phyloP scores from a whole-genome alignment of 768 basidiomycete species.

The Russula sp. region DNA sequence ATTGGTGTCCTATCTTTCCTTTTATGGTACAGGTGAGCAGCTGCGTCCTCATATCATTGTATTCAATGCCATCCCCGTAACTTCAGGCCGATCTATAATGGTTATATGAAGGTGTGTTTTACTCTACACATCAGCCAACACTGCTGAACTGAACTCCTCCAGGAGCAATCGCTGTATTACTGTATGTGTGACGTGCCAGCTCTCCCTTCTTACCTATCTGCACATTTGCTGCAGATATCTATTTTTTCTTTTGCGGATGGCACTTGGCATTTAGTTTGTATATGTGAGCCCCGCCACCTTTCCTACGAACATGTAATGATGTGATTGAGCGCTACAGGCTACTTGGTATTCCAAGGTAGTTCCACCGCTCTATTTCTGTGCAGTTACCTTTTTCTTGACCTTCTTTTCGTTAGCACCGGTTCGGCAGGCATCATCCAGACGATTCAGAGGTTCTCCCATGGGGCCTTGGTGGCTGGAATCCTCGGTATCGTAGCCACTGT shows the following conservation, averaged over 20 bases:
- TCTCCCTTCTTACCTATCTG: slow-evolving; percentile 22
- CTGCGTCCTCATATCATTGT: slow-evolving; percentile 4
- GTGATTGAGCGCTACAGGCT: slow-evolving; percentile 48
- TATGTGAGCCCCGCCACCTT: slow-evolving; percentile 48
- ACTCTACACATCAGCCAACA: not conserved
- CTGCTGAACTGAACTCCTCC: slow-evolving; percentile 24
- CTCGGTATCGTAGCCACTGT: slow-evolving; percentile 74
- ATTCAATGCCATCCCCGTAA: slow-evolving; percentile 15
- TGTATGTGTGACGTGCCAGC: slow-evolving; percentile 47
- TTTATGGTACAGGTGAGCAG: slow-evolving; percentile 84
- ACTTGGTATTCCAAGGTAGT: slow-evolving; percentile 83
- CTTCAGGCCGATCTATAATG: slow-evolving; percentile 88
- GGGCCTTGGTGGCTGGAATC: slow-evolving; percentile 71
- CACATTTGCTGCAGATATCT: slow-evolving; percentile 58
- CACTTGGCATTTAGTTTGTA: slow-evolving; percentile 90
- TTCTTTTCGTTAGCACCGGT: slow-evolving; percentile 57
- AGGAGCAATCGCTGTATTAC: slow-evolving; percentile 93
- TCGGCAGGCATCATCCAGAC: slow-evolving; percentile 94
- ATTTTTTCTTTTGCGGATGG: slow-evolving; percentile 95
- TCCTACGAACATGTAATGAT: slow-evolving; percentile 19
- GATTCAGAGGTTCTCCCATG: slow-evolving; percentile 67
- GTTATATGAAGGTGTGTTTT: slow-evolving; percentile 81
- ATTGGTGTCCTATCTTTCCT: slow-evolving; percentile 80
- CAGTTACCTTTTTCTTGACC: not conserved
- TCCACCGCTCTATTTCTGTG: not conserved